Percentiles rank a stretch among this genome's conserved stretches.
phyloP scores from a whole-genome alignment of 768 basidiomycete genomes.

The Tulasnella sp. region DNA sequence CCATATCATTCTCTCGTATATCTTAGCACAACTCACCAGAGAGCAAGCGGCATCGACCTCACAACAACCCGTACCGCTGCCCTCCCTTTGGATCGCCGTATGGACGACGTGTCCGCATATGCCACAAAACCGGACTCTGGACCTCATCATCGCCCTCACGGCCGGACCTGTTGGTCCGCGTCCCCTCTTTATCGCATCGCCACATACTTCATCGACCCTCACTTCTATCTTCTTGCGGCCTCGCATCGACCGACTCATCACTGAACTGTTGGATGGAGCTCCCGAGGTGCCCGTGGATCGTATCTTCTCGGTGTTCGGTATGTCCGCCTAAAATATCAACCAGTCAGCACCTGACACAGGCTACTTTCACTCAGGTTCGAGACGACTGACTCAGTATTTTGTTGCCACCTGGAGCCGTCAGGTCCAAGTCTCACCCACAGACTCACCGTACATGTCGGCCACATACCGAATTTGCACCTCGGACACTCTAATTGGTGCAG shows the following conservation, averaged over 20 bases:
- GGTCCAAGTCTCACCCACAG: too few species aligned
- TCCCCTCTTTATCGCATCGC: constrained; percentile 4
- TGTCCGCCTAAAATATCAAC: too few species aligned
- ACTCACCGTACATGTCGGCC: too few species aligned
- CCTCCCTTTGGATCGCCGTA: constrained; percentile 2
- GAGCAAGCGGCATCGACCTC: neutral
- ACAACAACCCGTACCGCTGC: neutral
- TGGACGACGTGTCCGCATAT: neutral
- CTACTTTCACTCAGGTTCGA: too few species aligned
- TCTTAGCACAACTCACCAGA: neutral
- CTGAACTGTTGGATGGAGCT: neutral
- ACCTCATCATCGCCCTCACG: constrained; percentile 1
- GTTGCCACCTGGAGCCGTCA: too few species aligned
- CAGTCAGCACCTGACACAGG: too few species aligned
- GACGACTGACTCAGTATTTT: too few species aligned
- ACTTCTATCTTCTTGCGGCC: neutral
- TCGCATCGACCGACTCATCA: neutral
- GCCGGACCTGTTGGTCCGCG: neutral
- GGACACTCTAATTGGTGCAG: too few species aligned
- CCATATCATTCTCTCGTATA: neutral
- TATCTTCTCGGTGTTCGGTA: neutral
- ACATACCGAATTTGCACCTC: too few species aligned
- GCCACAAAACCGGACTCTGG: neutral
- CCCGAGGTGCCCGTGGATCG: neutral
- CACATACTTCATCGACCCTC: neutral